A percentile compares a stretch with the other conserved stretches of the same genome.
Evolutionary conservation across 352 stramenopile genomes (phyloP).

Genomic region (Globisporangium radiosum): DNA sequence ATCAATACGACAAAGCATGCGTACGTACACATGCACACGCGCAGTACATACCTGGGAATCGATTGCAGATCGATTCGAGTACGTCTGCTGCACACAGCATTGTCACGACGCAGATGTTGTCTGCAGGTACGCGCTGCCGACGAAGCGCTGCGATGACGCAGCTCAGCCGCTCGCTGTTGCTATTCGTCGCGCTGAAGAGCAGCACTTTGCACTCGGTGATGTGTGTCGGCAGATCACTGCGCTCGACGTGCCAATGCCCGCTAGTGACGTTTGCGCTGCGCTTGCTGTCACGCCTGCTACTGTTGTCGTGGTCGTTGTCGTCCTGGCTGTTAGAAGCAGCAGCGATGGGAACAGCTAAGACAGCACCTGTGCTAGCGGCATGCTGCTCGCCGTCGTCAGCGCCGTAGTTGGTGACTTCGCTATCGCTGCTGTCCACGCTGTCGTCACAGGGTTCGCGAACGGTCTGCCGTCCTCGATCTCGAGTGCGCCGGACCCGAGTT

Average conservation of each 20-base stretch:
- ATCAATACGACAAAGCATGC: background rate
- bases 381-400: no score
- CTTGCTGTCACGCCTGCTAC: background rate
- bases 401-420: no score
- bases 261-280: background rate
- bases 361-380: no score
- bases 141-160: slow-evolving; percentile 29
- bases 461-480: no score
- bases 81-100: slow-evolving; percentile 23
- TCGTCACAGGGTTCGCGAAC: no score
- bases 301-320: background rate
- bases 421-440: no score
- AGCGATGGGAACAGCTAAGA: no score
- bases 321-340: no score
- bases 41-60: slow-evolving; percentile 28
- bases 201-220: slow-evolving; percentile 27
- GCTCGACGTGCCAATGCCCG: slow-evolving; percentile 17
- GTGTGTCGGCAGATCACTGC: slow-evolving; percentile 27
- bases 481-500: no score
- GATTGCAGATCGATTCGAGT: slow-evolving; percentile 20
- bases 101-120: slow-evolving; percentile 34
- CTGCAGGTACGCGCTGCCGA: slow-evolving; percentile 16
- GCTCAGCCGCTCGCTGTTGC: slow-evolving; percentile 18
- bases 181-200: slow-evolving; percentile 29
- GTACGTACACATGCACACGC: background rate